Conservation (phyloP, 2,329 filamentous ascomycete genomes). For the Diaporthe sp. region DNA sequence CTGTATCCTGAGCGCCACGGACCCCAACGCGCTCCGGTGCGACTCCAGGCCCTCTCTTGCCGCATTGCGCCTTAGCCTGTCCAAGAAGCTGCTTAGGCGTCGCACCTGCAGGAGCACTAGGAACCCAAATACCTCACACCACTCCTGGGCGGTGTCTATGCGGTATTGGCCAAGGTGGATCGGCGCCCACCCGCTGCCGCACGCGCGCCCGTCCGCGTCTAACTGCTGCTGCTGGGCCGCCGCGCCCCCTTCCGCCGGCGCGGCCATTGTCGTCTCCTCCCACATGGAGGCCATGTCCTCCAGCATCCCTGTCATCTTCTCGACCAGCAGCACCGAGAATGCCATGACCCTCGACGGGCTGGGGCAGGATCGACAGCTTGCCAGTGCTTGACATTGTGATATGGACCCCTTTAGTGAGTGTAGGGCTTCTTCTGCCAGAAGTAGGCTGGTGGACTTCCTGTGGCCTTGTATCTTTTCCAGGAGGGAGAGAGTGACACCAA, state of each 20-base stretch:
- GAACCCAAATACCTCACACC: constrained; percentile 20
- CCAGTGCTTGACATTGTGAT: constrained; percentile 17
- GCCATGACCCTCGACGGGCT: constrained; percentile 23
- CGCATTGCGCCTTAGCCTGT: background rate
- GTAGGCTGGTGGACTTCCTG: background rate
- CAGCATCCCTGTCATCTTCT: constrained; percentile 27
- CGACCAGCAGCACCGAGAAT: constrained; percentile 5
- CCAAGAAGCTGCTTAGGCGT: constrained; percentile 24
- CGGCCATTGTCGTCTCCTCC: background rate
- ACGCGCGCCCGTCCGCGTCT: background rate
- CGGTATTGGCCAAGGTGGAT: constrained; percentile 22
- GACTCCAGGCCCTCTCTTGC: constrained; percentile 4
- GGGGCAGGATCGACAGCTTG: constrained; percentile 5
- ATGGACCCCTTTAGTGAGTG: constrained; percentile 21
- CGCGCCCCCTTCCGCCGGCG: background rate
- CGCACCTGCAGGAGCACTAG: constrained; percentile 19
- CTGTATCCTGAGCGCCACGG: constrained; percentile 10
- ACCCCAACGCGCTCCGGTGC: constrained; percentile 2
- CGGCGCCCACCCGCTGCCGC: background rate
- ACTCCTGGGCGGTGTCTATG: background rate
- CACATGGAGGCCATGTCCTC: constrained; percentile 27
- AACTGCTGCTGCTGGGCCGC: background rate
- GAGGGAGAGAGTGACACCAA: constrained; percentile 2
- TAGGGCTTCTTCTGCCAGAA: background rate
- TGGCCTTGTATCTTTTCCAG: constrained; percentile 12